phyloP scores from a whole-genome alignment of 352 stramenopile genomes.

The Pythium sukuiense region DNA sequence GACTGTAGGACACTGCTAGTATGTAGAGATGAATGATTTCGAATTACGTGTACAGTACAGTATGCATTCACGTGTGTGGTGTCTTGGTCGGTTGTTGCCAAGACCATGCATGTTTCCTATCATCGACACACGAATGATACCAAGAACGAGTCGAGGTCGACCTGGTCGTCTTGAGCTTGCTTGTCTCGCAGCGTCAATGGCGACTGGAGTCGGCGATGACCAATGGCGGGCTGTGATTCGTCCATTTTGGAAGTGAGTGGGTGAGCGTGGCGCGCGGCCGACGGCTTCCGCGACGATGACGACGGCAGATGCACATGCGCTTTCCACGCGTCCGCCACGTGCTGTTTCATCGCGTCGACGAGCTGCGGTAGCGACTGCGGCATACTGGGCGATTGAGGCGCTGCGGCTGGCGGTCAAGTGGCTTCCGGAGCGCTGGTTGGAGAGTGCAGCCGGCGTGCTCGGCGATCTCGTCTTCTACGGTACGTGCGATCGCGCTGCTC shows the following conservation, averaged over 20 bases:
- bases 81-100: not conserved
- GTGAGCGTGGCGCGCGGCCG: not conserved
- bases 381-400: slow-evolving; percentile 33
- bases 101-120: slow-evolving; percentile 3
- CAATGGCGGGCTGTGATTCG: not conserved
- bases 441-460: slow-evolving; percentile 29
- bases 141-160: slow-evolving; percentile 27
- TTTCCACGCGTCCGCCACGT: slow-evolving; percentile 18
- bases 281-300: not conserved
- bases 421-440: slow-evolving; percentile 39
- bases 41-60: too few species aligned
- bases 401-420: slow-evolving; percentile 34
- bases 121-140: slow-evolving; percentile 27
- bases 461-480: slow-evolving; percentile 53
- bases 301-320: slow-evolving; percentile 7
- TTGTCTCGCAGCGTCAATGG: not conserved
- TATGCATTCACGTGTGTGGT: too few species aligned
- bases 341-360: slow-evolving; percentile 31
- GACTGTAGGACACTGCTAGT: not conserved
- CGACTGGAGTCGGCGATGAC: not conserved
- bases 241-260: not conserved
- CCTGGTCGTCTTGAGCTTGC: not conserved
- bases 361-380: slow-evolving; percentile 48
- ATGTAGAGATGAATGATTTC: not conserved
- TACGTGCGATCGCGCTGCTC: slow-evolving; percentile 22